Evolutionary conservation across 140 eudicot genomes (phyloP).

Genomic region (Cichorium intybus): DNA sequence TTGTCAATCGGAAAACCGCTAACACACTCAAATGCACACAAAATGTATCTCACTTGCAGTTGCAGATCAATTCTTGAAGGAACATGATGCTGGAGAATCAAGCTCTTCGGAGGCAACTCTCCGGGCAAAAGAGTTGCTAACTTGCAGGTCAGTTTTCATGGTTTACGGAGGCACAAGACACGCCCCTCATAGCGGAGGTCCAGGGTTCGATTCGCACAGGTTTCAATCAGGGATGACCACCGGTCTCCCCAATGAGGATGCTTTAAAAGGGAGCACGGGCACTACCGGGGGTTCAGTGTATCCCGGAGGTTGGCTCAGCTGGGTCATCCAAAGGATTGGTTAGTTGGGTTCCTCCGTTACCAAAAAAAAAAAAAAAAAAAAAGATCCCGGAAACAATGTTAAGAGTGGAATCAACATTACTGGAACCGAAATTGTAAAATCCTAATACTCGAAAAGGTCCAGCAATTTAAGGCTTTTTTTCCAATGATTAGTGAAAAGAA

Average conservation of each 20-base stretch:
- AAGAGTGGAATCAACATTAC: slow-evolving; percentile 40
- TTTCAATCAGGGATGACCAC: too few species aligned
- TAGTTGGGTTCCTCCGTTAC: too few species aligned
- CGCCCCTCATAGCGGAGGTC: too few species aligned
- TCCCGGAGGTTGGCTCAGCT: too few species aligned
- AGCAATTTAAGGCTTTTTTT: slow-evolving; percentile 49
- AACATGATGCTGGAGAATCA: slow-evolving; percentile 60
- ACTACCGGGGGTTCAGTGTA: too few species aligned
- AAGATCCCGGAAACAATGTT: slow-evolving; percentile 22
- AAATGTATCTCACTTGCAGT: slow-evolving; percentile 51
- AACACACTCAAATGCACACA: slow-evolving; percentile 61
- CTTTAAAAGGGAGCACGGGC: too few species aligned
- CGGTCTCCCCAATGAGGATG: too few species aligned
- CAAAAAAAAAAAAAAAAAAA: too few species aligned
- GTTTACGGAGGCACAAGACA: slow-evolving; percentile 43
- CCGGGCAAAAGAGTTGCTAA: slow-evolving; percentile 41
- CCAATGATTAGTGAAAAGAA: slow-evolving; percentile 36
- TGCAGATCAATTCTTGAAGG: slow-evolving; percentile 54
- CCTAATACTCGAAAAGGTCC: too few species aligned
- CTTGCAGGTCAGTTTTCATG: slow-evolving; percentile 38
- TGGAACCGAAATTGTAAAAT: slow-evolving; percentile 48
- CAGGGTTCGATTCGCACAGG: too few species aligned
- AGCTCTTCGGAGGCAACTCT: slow-evolving; percentile 61
- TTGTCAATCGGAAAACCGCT: slow-evolving; percentile 51
- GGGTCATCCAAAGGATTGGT: too few species aligned